phyloP scores from a whole-genome alignment of 345 rosid species.

The Brassica rapa region DNA sequence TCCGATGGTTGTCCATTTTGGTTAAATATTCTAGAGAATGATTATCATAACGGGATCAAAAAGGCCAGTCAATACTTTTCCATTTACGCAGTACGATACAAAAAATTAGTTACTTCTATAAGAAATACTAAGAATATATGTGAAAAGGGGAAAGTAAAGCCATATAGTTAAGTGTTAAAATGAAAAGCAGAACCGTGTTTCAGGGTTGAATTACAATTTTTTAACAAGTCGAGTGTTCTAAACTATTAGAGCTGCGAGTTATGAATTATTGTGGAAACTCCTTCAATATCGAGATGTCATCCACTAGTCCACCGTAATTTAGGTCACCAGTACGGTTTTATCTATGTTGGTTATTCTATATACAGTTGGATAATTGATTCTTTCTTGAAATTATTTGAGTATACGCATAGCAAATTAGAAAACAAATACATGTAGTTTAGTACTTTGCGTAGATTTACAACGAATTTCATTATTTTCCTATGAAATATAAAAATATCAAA shows the following conservation, averaged over 20 bases:
- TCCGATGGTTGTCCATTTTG: slow-evolving; percentile 14
- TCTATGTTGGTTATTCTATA: not conserved
- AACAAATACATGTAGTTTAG: not conserved
- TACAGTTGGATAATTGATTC: not conserved
- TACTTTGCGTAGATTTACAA: not conserved
- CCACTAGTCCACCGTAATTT: not conserved
- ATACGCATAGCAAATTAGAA: not conserved
- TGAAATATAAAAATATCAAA: not conserved
- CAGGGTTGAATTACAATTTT: not conserved
- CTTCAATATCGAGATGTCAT: not conserved
- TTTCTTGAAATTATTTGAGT: not conserved
- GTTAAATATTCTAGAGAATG: slow-evolving; percentile 19
- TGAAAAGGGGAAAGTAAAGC: slow-evolving; percentile 1
- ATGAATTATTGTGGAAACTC: not conserved
- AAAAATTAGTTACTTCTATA: not conserved
- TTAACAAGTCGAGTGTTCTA: not conserved
- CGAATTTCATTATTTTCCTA: not conserved
- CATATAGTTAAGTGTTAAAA: not conserved
- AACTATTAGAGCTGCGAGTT: too few species aligned
- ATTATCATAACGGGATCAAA: slow-evolving; percentile 22
- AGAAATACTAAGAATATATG: slow-evolving; percentile 5
- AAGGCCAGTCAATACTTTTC: slow-evolving; percentile 26
- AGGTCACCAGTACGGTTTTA: not conserved
- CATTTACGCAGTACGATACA: slow-evolving; percentile 25
- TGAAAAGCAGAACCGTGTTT: slow-evolving; percentile 14